Percentiles rank a stretch among this genome's conserved stretches.
phyloP scores from a whole-genome alignment of 2,329 filamentous ascomycete genomes.

The Calonectria pseudoturangicola region DNA sequence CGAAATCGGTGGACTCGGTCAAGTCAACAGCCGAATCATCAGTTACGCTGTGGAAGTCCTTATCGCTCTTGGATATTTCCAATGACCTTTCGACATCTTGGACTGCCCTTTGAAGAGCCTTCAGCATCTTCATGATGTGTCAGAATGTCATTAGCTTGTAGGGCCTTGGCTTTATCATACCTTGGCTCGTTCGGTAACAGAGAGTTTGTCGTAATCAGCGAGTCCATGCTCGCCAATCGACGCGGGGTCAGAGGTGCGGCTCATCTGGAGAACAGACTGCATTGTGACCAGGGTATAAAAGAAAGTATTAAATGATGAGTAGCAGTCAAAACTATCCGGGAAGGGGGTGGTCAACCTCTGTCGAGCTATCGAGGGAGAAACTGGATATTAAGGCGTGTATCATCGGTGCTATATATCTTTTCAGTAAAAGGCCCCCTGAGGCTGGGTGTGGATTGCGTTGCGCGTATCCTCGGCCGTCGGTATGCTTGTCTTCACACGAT shows the following conservation, averaged over 20 bases:
- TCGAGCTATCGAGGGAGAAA: neutral
- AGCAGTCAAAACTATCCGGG: neutral
- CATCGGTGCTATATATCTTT: conserved; percentile 5
- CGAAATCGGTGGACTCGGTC: neutral
- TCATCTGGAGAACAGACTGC: conserved; percentile 24
- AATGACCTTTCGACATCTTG: conserved; percentile 17
- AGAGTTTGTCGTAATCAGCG: conserved; percentile 11
- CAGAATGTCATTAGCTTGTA: neutral
- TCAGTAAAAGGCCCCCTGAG: no score
- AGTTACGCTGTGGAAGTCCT: conserved; percentile 3
- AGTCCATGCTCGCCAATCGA: conserved; percentile 1
- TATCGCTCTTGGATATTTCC: neutral
- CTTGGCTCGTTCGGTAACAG: neutral
- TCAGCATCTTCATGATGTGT: conserved; percentile 16
- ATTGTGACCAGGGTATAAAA: neutral
- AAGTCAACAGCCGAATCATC: conserved; percentile 19
- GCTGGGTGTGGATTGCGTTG: no score
- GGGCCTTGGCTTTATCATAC: neutral
- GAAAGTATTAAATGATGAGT: neutral
- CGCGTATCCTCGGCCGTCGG: neutral
- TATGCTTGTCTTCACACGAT: neutral
- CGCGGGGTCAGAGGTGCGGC: conserved; percentile 1
- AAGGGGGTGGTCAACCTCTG: neutral
- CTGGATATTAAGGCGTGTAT: neutral
- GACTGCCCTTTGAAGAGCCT: conserved; percentile 11